Base-by-base conservation (phyloP, 345 rosid species). In the Theobroma cacao region DNA sequence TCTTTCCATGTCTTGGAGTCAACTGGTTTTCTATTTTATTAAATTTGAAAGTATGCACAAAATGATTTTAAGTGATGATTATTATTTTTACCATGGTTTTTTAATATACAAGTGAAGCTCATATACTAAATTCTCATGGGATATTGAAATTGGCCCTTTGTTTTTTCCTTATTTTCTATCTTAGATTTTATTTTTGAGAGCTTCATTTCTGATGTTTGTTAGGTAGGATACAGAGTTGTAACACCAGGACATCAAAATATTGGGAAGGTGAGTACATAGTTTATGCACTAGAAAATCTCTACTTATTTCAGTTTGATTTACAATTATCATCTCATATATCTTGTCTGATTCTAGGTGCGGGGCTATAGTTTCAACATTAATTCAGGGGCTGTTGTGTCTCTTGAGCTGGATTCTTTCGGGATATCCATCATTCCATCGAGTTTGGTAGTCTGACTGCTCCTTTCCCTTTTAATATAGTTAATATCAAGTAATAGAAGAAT, bases 181-280 rank as follows among this genome's bases (percentile, higher is more conserved):
- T 24, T 62, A 40, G 14, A 11, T 62, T 79, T 64, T 74, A 58
- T 5, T 75, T 64, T 60, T 58, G n/a, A 53, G 72, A 70, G 79
- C 76, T 78, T 79, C 77, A 77, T 22, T 75, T 78, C 18, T 79
- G 79, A 50, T 80, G 79, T 76, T 82, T 85, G 79, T 36, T 87
- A 95, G 98, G 97, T 95, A 78, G 99, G 99, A 75, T 91, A 95
- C 78, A 86, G 86, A 87, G 96, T 95, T 28, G 87, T 92, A 70
- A 92, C 91, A 48, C 88, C 90, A n/a, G 84, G 88, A 58, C 78
- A 80, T 14, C 78, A 83, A 74, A 84, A 81, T 82, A 87, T 95
- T 17, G 97, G 98, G 74, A 93, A 93, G 98, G 98, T 92, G 72
- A 70, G 81, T 64, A 43, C 24, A 20, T 66, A 50, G 48, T 66